Percentiles rank a stretch among this genome's conserved stretches.
Conservation (phyloP, 306 rosid species). For the Medicago arabica region DNA sequence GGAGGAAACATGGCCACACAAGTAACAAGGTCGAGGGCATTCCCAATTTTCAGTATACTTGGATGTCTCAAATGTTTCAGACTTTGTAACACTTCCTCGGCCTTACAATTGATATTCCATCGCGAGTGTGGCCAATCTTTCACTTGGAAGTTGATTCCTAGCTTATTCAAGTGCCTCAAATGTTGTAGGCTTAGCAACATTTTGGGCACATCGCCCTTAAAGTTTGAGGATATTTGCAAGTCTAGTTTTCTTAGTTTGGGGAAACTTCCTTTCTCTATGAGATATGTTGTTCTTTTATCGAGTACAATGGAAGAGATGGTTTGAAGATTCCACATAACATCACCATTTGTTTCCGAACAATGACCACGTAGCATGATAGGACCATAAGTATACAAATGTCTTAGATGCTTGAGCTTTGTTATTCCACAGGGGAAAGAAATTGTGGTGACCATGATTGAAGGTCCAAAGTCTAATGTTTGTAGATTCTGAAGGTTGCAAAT, state of each 20-base stretch:
- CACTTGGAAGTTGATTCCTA: not conserved
- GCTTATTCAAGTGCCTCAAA: conserved; percentile 12
- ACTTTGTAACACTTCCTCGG: not conserved
- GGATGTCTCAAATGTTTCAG: not conserved
- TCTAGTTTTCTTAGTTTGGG: conserved; percentile 4
- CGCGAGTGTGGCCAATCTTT: not conserved
- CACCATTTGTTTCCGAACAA: not conserved
- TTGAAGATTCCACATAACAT: conserved; percentile 38
- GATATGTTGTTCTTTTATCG: not conserved
- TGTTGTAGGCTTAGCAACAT: not conserved
- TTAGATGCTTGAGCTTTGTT: conserved; percentile 27
- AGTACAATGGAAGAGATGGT: conserved; percentile 20
- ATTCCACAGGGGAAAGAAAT: conserved; percentile 6
- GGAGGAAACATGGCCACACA: not conserved
- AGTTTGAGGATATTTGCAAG: not conserved
- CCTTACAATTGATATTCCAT: not conserved
- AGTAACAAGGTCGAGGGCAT: not conserved
- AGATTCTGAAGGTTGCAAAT: conserved; percentile 35
- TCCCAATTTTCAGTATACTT: not conserved
- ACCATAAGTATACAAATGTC: not conserved
- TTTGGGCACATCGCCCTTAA: not conserved
- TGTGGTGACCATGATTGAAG: accelerated
- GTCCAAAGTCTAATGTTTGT: conserved; percentile 21
- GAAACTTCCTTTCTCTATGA: conserved; percentile 1
- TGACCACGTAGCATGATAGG: not conserved